Base-by-base conservation (phyloP, 148 eudicot species). In the Selenicereus undatus region DNA sequence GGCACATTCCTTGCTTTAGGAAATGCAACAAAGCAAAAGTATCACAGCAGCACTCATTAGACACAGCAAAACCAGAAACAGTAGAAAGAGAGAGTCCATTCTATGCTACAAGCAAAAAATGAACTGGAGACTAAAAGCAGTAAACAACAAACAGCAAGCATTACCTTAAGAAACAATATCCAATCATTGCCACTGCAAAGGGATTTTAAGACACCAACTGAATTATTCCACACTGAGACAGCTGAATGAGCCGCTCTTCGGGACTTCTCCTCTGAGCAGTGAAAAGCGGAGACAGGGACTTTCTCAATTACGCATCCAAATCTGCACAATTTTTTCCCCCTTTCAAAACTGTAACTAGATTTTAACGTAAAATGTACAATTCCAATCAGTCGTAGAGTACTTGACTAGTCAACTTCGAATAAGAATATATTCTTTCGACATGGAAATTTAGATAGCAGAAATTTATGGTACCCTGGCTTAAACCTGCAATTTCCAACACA, bases 291-390 rank as follows among this genome's bases (percentile, higher is more conserved):
- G 29, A 85, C 86, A 2, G 93, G 93, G 80, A 95, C 80, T 88
- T 93, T 95, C 86, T 93, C 94, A 56, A 95, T 78, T 75, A 79
- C 85, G 86, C 92, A 93, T 82, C 97, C 97, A 35, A 92, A 87
- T 85, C 98, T 95, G 91, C 83, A 86, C 56, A 64, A 11, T 50
- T 36, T 22, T 35, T n/a, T 27, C 29, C 48, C 20, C 11, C n/a
- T 20, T 36, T 66, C n/a, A 74, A 14, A 82, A 42, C 24, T 51
- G 18, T 76, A 78, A 1, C 48, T 43, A 12, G 62, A 58, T 17
- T 12, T 70, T 45, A 4, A 22, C 70, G 39, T 69, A n/a, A 39
- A 39, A 54, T 54, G 76, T 26, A 45, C 16, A 11, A 48, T 22
- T 70, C n/a, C 56, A 71, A 65, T 4, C 13, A 22, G 1, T 45